Evolutionary conservation across 352 stramenopile genomes (phyloP).

Genomic region (Globisporangium camurandrum): DNA sequence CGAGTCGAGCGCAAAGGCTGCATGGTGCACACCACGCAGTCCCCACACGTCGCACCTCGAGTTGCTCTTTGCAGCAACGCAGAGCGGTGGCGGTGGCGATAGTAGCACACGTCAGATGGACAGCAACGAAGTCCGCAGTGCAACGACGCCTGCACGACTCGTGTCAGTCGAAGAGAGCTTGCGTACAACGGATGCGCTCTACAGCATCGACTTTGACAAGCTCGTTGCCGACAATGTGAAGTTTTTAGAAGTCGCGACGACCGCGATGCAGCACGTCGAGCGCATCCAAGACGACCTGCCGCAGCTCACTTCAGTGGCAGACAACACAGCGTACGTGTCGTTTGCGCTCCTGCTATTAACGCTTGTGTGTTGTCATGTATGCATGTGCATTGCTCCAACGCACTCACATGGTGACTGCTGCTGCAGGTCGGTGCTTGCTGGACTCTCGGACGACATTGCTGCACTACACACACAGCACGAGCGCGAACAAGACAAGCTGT

Average conservation of each 20-base stretch:
- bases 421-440: constrained; percentile 22
- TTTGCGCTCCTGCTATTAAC: not conserved
- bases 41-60: constrained; percentile 20
- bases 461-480: constrained; percentile 38
- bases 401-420: not conserved
- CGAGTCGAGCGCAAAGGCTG: constrained; percentile 23
- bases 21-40: constrained; percentile 55
- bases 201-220: constrained; percentile 38
- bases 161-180: constrained; percentile 39
- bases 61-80: constrained; percentile 26
- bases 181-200: constrained; percentile 30
- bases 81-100: not conserved
- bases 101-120: not conserved
- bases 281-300: constrained; percentile 42
- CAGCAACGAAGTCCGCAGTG: not conserved
- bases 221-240: constrained; percentile 38
- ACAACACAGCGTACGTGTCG: constrained; percentile 30
- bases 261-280: constrained; percentile 46
- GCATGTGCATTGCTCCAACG: not conserved
- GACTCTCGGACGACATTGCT: constrained; percentile 35
- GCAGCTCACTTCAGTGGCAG: constrained; percentile 17
- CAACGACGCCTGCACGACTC: constrained; percentile 27
- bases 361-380: not conserved
- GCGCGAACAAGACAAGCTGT: constrained; percentile 26
- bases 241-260: constrained; percentile 51